Conservation (phyloP, 352 stramenopile genomes). For the Phytophthora tubulina region DNA sequence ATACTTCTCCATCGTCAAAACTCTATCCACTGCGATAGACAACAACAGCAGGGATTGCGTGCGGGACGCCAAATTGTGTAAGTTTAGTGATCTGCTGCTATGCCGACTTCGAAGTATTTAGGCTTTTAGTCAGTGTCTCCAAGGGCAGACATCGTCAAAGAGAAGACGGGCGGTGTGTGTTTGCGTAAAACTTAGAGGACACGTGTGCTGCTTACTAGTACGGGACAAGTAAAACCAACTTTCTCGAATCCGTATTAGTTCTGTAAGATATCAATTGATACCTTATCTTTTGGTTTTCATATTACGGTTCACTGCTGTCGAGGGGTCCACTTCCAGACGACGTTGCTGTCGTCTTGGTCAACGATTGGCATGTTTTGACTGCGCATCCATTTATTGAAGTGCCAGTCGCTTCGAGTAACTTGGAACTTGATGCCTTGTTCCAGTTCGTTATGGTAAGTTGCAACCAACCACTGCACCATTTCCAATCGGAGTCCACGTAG, state of each 20-base stretch:
- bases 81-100: constrained; percentile 9
- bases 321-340: constrained; percentile 20
- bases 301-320: neutral
- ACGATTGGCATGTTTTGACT: constrained; percentile 16
- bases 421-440: constrained; percentile 20
- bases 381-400: constrained; percentile 36
- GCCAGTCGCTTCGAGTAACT: constrained; percentile 23
- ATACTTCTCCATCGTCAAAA: neutral
- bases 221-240: too few relatives aligned
- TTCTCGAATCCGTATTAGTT: neutral
- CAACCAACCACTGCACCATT: constrained; percentile 32
- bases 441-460: constrained; percentile 9
- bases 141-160: constrained; percentile 6
- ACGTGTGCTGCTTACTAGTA: too few relatives aligned
- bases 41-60: constrained; percentile 6
- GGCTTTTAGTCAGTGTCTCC: constrained; percentile 1
- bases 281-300: neutral
- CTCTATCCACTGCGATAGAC: constrained; percentile 23
- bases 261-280: neutral
- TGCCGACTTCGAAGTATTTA: constrained; percentile 11
- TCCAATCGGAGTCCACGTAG: constrained; percentile 21
- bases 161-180: neutral
- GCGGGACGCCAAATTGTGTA: neutral
- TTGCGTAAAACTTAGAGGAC: neutral
- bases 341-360: constrained; percentile 16